Percentiles rank a stretch among this genome's conserved stretches.
Conservation (phyloP, 169 alveolate species). For the Amoebophrya sp. region DNA sequence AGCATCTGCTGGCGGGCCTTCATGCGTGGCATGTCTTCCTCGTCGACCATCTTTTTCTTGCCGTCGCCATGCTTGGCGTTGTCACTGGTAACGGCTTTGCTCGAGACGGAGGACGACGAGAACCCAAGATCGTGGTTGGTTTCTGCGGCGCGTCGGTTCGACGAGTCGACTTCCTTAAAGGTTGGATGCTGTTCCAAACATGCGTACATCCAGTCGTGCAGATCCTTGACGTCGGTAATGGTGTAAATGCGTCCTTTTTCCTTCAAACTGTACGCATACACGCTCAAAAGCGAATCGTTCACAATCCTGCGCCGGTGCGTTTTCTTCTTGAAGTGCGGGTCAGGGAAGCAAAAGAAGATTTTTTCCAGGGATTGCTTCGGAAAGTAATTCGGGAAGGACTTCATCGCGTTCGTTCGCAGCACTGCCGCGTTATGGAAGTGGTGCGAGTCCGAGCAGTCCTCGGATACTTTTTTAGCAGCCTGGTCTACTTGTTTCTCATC, state of each 20-base stretch:
- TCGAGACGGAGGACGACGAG: not conserved
- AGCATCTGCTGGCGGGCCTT: not conserved
- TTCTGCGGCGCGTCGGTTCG: not conserved
- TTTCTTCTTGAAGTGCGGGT: constrained; percentile 77
- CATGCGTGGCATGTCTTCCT: not conserved
- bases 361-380: constrained; percentile 62
- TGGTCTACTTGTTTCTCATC: not conserved
- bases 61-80: not conserved
- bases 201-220: constrained; percentile 61
- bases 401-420: constrained; percentile 74
- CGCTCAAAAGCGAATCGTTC: constrained; percentile 57
- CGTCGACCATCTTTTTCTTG: not conserved
- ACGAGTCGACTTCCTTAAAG: constrained; percentile 47
- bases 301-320: constrained; percentile 75
- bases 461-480: not conserved
- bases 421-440: constrained; percentile 58
- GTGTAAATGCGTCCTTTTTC: constrained; percentile 42
- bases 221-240: constrained; percentile 73
- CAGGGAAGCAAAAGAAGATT: constrained; percentile 81
- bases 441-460: not conserved
- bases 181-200: constrained; percentile 54
- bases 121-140: not conserved
- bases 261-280: constrained; percentile 57
- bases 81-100: not conserved
- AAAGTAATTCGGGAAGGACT: constrained; percentile 70